Conservation (phyloP, 805 yeast species). For the Peterozyma xylosa region DNA sequence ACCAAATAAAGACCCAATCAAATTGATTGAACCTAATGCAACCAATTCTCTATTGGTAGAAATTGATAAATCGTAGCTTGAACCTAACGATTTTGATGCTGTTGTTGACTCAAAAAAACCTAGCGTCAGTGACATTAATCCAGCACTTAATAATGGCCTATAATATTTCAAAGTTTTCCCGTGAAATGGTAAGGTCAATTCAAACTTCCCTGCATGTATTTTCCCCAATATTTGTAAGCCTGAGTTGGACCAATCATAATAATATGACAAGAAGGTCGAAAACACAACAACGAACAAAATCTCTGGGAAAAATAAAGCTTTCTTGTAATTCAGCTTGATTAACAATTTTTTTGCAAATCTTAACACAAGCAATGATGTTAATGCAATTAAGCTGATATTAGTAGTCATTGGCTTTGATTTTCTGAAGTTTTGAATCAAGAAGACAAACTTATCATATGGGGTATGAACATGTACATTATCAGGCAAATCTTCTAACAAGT, state of each 20-base stretch:
- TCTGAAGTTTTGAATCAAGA: slow-evolving; percentile 39
- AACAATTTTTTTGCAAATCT: slow-evolving; percentile 33
- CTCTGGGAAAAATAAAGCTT: slow-evolving; percentile 72
- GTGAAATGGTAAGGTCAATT: slow-evolving; percentile 54
- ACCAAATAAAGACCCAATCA: slow-evolving; percentile 50
- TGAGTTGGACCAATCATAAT: slow-evolving; percentile 35
- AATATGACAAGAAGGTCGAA: slow-evolving; percentile 44
- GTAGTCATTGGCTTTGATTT: slow-evolving; percentile 55
- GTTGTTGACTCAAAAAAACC: slow-evolving; percentile 94
- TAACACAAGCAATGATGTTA: slow-evolving; percentile 34
- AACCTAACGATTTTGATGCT: slow-evolving; percentile 80
- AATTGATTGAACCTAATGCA: slow-evolving; percentile 75
- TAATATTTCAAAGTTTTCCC: slow-evolving; percentile 36
- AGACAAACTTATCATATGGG: slow-evolving; percentile 61
- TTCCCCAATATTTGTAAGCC: slow-evolving; percentile 70
- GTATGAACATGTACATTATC: slow-evolving; percentile 50
- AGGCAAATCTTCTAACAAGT: slow-evolving; percentile 35
- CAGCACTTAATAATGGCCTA: slow-evolving; percentile 52
- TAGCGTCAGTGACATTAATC: slow-evolving; percentile 71
- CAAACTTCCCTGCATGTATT: slow-evolving; percentile 39
- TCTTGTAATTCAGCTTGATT: slow-evolving; percentile 23
- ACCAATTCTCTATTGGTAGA: slow-evolving; percentile 88
- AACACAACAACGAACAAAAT: slow-evolving; percentile 67
- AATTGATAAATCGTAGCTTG: slow-evolving; percentile 61
- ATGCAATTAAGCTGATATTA: slow-evolving; percentile 46